Evolutionary conservation across 352 stramenopile genomes (phyloP).

Genomic region (Phytopythium montanum): DNA sequence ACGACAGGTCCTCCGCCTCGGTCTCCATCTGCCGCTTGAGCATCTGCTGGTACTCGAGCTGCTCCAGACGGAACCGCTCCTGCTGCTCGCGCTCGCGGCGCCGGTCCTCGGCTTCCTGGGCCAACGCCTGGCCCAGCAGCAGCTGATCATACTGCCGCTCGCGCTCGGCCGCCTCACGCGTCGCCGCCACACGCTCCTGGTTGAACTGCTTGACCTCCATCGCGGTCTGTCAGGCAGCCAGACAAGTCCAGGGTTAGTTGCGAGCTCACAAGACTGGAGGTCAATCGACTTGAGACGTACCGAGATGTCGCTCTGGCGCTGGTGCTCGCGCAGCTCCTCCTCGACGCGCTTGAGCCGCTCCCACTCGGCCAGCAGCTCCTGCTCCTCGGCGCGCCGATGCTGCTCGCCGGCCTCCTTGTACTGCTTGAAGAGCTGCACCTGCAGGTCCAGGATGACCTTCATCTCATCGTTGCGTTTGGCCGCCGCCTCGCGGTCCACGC

Average conservation of each 20-base stretch:
- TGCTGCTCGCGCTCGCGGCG: constrained; percentile 56
- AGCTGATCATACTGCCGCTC: constrained; percentile 64
- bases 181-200: constrained; percentile 55
- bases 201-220: constrained; percentile 78
- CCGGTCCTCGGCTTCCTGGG: constrained; percentile 57
- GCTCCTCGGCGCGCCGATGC: constrained; percentile 39
- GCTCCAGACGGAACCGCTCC: constrained; percentile 61
- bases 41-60: constrained; percentile 75
- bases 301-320: constrained; percentile 49
- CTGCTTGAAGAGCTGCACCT: constrained; percentile 62
- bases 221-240: constrained; percentile 26
- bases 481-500: constrained; percentile 39
- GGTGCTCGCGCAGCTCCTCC: constrained; percentile 50
- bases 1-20: constrained; percentile 61
- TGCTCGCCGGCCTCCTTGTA: constrained; percentile 29
- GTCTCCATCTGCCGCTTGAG: constrained; percentile 71
- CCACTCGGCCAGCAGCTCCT: constrained; percentile 60
- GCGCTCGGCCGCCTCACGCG: constrained; percentile 31
- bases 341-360: constrained; percentile 54
- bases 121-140: constrained; percentile 53
- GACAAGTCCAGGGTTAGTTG: neutral
- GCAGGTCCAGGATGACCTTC: constrained; percentile 70
- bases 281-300: constrained; percentile 9
- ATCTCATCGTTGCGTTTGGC: constrained; percentile 64
- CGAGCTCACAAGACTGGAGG: no score